Base-by-base conservation (phyloP, 495 filamentous ascomycete species). In the Podospora australis region DNA sequence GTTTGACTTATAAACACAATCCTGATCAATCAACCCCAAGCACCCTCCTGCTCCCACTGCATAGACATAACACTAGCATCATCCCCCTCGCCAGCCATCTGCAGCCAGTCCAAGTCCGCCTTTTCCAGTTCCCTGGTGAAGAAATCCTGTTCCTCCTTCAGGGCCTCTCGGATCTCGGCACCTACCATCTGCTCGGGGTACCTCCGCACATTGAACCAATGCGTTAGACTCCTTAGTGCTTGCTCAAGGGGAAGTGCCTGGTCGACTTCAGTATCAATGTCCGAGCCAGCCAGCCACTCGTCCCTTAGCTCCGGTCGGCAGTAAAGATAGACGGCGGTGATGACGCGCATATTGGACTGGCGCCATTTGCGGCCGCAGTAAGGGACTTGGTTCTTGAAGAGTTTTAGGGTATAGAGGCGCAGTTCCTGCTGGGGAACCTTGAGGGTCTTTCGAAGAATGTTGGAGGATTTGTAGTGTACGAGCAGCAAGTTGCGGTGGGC, bases 341-440 rank as follows among this genome's bases (percentile, higher is more conserved):
- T 98, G 54, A 97, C 90, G 43, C 90, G 84, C 92, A 98, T 98
- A 63, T 98, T 96, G 46, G 82, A 81, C 71, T 98, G 92, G 14
- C 92, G 82, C 92, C 92, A 98, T 69, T 98, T 98, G 11, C 92
- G 82, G 16, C 92, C 91, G 65, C 92, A 97, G 70, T 94, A 98
- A 11, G 92, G 92, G 1, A 97, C 92, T 60, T 97, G 94, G 48
- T 86, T 88, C 66, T 98, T 98, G 81, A 96, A 96, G 0, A 98
- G 78, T 62, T 98, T 98, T 58, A 98, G 81, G 6, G 91, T 95
- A 70, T 96, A 96, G 22, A 91, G 81, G 6, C 94, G 84, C 16
- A 98, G 77, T 51, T 88, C 74, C 1, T 80, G 84, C 59, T 97
- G 88, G 1, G 90, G 90, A 28, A 95, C 86, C 56, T 95, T 94